phyloP scores from a whole-genome alignment of 192 early-diverging fungal species.

The Thamnidium elegans region DNA sequence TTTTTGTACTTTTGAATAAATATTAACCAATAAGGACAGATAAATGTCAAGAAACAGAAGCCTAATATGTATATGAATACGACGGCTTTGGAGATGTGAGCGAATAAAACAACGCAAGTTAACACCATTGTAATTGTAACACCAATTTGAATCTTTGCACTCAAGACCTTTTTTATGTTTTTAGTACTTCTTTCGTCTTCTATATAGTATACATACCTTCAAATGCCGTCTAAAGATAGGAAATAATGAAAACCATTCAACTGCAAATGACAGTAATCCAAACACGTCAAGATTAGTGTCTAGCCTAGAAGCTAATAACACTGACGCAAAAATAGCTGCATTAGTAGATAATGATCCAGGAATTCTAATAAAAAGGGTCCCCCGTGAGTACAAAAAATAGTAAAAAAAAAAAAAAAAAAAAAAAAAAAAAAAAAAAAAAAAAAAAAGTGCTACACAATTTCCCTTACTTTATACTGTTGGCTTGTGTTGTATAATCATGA shows the following conservation, averaged over 20 bases:
- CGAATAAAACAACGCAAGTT: constrained; percentile 60
- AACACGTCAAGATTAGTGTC: constrained; percentile 82
- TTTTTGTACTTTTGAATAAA: constrained; percentile 96
- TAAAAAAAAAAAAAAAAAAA: too few relatives aligned
- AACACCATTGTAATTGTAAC: constrained; percentile 60
- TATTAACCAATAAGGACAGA: constrained; percentile 89
- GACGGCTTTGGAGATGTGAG: constrained; percentile 65
- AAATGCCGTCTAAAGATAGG: constrained; percentile 85
- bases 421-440: background rate
- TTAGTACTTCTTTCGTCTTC: background rate
- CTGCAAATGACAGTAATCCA: constrained; percentile 80
- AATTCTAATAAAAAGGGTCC: constrained; percentile 47
- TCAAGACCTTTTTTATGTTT: constrained; percentile 1
- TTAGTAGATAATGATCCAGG: constrained; percentile 97
- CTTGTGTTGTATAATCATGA: constrained; percentile 76
- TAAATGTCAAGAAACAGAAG: constrained; percentile 78
- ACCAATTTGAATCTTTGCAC: constrained; percentile 38
- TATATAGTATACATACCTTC: constrained; percentile 40
- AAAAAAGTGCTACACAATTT: constrained; percentile 18
- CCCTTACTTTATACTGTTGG: constrained; percentile 51
- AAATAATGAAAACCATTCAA: constrained; percentile 93
- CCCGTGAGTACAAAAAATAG: too few relatives aligned
- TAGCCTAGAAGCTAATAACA: constrained; percentile 85
- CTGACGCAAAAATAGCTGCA: constrained; percentile 91
- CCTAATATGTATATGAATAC: constrained; percentile 65